Base-by-base conservation (phyloP, 1,284 basidiomycete genomes). In the Jaminaea rosea region DNA sequence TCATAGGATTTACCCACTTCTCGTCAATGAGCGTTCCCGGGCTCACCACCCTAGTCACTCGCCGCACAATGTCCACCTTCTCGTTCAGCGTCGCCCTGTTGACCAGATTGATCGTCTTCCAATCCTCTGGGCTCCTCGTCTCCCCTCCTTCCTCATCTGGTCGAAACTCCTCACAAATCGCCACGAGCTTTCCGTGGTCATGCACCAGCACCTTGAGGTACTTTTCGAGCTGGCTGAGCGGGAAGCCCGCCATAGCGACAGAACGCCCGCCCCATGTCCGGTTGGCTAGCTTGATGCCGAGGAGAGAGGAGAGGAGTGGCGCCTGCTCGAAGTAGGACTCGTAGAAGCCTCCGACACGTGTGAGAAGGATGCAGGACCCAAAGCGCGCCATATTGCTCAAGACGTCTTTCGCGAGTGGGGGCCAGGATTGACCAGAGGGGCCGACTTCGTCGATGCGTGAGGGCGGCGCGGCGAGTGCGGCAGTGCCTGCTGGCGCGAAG, bases 321-420 rank as follows among this genome's bases (percentile, higher is more conserved):
- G 71, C 69, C 56, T 73, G 71, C 4, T 59, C 48, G 53, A 72
- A 72, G 55, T 73, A 73, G n/a, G 66, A 7, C 37, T 73, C 71
- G 58, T 73, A 73, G 37, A 73, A 73, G 5, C 64, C 63, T 11
- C 71, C 71, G 1, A 73, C 69, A 13, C 69, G 55, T 4, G 71
- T 73, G 17, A 73, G 61, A 4, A 73, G 59, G 26, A 73, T 62
- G 42, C 69, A 70, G 15, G 49, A 29, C 15, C 67, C 66, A 41
- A 67, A 72, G 10, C 56, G 46, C 0, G 58, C 55, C 53, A 72
- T 55, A 45, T 73, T 69, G 26, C 49, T 51, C n/a, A 65, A 53
- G 0, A 73, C 65, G 32, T 60, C 53, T 42, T 63, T 56, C 4
- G 67, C 71, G 5, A 72, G 55, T 1, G 62, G 63, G 3, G 71